A percentile compares a stretch with the other conserved stretches of the same genome.
These are phyloP conservation scores for Ilyonectria mors-panacis DNA, from an alignment of 2,329 filamentous ascomycete species.

Conservation along the genomic window DNA sequence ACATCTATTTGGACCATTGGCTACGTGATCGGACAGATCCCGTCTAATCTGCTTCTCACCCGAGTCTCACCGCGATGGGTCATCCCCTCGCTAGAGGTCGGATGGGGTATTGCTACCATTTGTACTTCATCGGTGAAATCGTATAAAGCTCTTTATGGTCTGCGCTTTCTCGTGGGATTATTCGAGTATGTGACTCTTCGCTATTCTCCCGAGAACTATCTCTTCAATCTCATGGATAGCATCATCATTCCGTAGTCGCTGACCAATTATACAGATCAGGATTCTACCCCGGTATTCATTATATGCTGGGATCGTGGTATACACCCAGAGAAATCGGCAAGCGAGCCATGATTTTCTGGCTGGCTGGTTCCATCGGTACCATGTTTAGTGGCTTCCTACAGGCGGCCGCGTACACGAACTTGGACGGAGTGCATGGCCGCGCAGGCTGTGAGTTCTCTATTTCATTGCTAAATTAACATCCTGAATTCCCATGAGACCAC, in stretches of 20 bases:
- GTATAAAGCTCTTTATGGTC: slow-evolving; percentile 28
- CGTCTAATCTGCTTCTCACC: slow-evolving; percentile 34
- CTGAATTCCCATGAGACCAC: neutral
- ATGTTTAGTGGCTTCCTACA: slow-evolving; percentile 39
- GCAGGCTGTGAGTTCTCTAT: slow-evolving; percentile 34
- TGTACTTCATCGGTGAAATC: slow-evolving; percentile 31
- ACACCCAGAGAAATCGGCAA: slow-evolving; percentile 42
- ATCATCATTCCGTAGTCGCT: neutral
- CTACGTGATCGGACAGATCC: slow-evolving; percentile 39
- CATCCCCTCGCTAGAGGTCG: slow-evolving; percentile 35
- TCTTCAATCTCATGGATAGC: neutral
- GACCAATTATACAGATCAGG: slow-evolving; percentile 21
- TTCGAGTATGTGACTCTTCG: slow-evolving; percentile 34
- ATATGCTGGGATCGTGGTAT: slow-evolving; percentile 44
- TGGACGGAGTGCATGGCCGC: slow-evolving; percentile 32
- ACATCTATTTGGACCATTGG: slow-evolving; percentile 37
- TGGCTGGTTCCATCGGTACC: slow-evolving; percentile 33
- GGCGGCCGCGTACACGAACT: slow-evolving; percentile 35
- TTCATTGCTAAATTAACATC: too few species aligned
- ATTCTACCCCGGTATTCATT: slow-evolving; percentile 38
- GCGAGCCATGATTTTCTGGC: slow-evolving; percentile 39
- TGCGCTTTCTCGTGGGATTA: slow-evolving; percentile 36
- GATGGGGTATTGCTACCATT: slow-evolving; percentile 37
- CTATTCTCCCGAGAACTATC: neutral
- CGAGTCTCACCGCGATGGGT: slow-evolving; percentile 37